Conservation (phyloP, 1,284 basidiomycete genomes). For the Somion occarium region DNA sequence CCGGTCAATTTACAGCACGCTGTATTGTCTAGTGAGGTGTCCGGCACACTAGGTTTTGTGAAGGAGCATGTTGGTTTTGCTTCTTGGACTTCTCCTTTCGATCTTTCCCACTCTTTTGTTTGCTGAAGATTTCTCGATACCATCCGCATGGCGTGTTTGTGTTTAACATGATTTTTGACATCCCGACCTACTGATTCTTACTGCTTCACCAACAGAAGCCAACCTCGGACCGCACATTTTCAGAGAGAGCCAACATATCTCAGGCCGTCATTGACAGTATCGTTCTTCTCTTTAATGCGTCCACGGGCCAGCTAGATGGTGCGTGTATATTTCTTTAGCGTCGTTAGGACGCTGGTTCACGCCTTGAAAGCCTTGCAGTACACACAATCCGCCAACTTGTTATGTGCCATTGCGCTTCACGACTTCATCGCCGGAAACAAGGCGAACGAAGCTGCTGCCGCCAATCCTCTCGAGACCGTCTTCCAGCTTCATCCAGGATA, state of each 20-base stretch:
- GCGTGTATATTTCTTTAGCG: conserved; percentile 2
- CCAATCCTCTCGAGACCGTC: conserved; percentile 3
- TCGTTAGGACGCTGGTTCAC: not conserved
- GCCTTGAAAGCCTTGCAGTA: conserved; percentile 5
- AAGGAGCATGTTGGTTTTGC: too few species aligned
- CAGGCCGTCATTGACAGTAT: conserved; percentile 2
- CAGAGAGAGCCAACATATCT: not conserved
- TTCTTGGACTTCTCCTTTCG: too few species aligned
- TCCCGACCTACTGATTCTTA: not conserved
- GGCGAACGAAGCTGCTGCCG: not conserved
- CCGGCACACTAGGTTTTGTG: too few species aligned
- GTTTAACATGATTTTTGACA: not conserved
- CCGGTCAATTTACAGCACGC: too few species aligned
- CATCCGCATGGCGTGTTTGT: conserved; percentile 1
- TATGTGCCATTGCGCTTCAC: conserved; percentile 7
- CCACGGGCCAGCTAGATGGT: conserved; percentile 6
- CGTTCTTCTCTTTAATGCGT: conserved; percentile 2
- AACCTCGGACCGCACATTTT: not conserved
- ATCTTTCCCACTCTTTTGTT: too few species aligned
- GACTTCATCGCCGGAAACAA: conserved; percentile 3
- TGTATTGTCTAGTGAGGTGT: too few species aligned
- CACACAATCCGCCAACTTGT: conserved; percentile 7
- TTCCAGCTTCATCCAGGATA: conserved; percentile 3
- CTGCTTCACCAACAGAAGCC: conserved; percentile 1
- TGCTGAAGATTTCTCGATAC: conserved; percentile 1